phyloP scores from a whole-genome alignment of 345 rosid species.

The Heritiera littoralis region DNA sequence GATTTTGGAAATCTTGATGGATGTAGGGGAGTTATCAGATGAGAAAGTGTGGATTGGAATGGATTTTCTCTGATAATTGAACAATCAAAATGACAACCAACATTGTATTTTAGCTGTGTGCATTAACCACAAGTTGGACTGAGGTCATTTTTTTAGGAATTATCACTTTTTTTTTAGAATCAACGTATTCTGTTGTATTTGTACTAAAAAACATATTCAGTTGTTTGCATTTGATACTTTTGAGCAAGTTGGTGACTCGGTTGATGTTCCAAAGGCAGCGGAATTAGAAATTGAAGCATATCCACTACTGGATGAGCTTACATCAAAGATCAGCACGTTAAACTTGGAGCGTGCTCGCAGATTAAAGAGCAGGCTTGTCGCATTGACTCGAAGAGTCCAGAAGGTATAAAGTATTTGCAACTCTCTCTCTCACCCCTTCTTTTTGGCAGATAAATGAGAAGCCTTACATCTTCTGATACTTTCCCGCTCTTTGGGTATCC shows the following conservation, averaged over 20 bases:
- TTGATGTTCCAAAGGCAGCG: conserved; percentile 66
- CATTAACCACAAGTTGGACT: not conserved
- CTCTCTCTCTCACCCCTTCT: not conserved
- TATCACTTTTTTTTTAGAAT: not conserved
- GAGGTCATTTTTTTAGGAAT: not conserved
- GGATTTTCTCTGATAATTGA: not conserved
- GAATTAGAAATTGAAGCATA: conserved; percentile 99
- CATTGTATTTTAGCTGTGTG: not conserved
- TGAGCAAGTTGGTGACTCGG: conserved; percentile 22
- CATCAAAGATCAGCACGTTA: conserved; percentile 94
- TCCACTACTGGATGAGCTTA: conserved; percentile 91
- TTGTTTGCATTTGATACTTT: conserved; percentile 19
- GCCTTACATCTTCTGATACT: not conserved
- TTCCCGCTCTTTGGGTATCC: conserved; percentile 12
- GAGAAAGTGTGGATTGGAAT: not conserved
- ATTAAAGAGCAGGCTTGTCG: conserved; percentile 96
- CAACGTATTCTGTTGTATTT: not conserved
- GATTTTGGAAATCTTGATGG: not conserved
- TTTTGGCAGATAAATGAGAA: conserved; percentile 4
- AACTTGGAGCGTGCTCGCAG: conserved; percentile 95
- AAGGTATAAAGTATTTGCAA: conserved; percentile 48
- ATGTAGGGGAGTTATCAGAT: not conserved
- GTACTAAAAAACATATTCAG: not conserved
- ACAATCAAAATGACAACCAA: not conserved
- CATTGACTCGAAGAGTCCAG: conserved; percentile 91